phyloP scores from a whole-genome alignment of 2,329 filamentous ascomycete genomes.

The Colletotrichum filicis region DNA sequence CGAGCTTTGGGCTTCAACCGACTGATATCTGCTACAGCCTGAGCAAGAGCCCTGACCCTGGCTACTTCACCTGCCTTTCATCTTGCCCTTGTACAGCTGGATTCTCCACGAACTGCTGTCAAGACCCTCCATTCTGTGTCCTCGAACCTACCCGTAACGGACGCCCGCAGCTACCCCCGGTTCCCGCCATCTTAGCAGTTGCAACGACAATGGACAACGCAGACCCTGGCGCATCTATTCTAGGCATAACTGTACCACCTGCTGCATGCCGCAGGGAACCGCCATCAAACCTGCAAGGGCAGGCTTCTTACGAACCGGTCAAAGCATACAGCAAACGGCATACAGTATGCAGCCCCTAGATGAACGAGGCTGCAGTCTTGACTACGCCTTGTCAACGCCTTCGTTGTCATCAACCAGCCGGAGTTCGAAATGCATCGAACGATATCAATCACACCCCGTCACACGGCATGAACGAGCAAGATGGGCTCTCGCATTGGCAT shows the following conservation, averaged over 20 bases:
- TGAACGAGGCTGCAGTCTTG: background rate
- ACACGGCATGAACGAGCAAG: constrained; percentile 13
- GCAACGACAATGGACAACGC: background rate
- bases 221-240: background rate
- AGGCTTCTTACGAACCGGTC: background rate
- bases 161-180: background rate
- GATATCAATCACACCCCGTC: constrained; percentile 1
- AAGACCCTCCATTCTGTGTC: background rate
- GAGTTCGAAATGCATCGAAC: background rate
- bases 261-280: background rate
- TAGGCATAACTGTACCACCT: background rate
- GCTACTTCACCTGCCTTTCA: background rate
- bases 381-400: background rate
- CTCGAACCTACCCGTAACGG: background rate
- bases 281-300: background rate
- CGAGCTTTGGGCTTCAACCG: constrained; percentile 22
- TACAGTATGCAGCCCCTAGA: background rate
- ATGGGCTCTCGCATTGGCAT: background rate
- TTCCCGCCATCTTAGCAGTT: background rate
- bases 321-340: background rate
- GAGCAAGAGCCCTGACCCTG: constrained; percentile 8
- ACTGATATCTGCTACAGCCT: background rate
- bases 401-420: background rate
- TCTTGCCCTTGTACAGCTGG: background rate
- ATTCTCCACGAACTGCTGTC: background rate